These are phyloP conservation scores for Schwanniomyces vanrijiae DNA, from an alignment of 805 yeast species.

Conservation along the genomic window DNA sequence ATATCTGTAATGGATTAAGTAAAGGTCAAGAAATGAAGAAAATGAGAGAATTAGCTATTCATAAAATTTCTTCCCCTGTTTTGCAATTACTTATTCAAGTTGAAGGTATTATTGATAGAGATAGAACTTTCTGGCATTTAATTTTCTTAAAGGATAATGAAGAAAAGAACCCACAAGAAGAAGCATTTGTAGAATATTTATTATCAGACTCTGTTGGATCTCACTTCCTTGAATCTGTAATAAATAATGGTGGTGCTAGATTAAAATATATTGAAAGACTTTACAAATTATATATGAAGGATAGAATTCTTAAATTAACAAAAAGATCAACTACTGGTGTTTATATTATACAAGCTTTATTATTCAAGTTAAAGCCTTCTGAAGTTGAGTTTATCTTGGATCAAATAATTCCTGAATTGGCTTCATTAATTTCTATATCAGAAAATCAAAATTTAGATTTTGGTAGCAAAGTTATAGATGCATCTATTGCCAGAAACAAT, in stretches of 20 bases:
- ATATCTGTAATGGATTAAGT: conserved; percentile 44
- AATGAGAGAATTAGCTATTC: conserved; percentile 73
- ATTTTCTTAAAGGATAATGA: conserved; percentile 50
- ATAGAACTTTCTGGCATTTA: conserved; percentile 66
- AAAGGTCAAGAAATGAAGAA: conserved; percentile 31
- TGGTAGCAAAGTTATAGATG: conserved; percentile 64
- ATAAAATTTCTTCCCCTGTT: conserved; percentile 85
- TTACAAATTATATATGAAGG: conserved; percentile 68
- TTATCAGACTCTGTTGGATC: conserved; percentile 90
- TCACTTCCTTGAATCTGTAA: conserved; percentile 77
- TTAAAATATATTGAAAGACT: conserved; percentile 69
- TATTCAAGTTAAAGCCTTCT: conserved; percentile 60
- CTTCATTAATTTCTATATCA: conserved; percentile 48
- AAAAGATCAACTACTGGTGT: conserved; percentile 84
- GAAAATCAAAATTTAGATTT: conserved; percentile 68
- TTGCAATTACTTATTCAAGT: conserved; percentile 73
- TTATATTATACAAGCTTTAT: conserved; percentile 70
- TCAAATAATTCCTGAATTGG: conserved; percentile 63
- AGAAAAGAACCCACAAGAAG: conserved; percentile 60
- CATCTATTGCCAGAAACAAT: conserved; percentile 56
- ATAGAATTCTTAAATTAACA: conserved; percentile 69
- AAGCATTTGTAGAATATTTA: conserved; percentile 78
- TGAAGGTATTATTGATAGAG: conserved; percentile 78
- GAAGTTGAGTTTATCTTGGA: conserved; percentile 66
- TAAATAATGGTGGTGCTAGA: conserved; percentile 61